phyloP scores from a whole-genome alignment of 805 yeast species.

The Nakazawaea molendinolei region DNA sequence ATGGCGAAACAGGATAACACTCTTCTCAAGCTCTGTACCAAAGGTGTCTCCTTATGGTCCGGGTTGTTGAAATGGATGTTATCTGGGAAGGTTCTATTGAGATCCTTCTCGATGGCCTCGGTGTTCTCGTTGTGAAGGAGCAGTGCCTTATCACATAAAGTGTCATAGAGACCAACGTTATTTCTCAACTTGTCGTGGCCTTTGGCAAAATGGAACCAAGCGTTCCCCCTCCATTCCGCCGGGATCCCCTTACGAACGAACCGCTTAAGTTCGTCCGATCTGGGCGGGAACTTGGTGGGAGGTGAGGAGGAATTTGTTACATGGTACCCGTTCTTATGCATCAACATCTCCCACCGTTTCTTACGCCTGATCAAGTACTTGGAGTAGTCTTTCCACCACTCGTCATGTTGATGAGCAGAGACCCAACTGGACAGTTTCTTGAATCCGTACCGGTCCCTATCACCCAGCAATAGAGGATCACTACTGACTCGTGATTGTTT shows the following conservation, averaged over 20 bases:
- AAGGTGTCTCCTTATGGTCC: slow-evolving; percentile 44
- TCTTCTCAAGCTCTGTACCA: slow-evolving; percentile 68
- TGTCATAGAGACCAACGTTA: slow-evolving; percentile 69
- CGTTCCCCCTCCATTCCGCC: slow-evolving; percentile 94
- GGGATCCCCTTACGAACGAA: slow-evolving; percentile 90
- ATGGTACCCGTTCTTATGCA: slow-evolving; percentile 61
- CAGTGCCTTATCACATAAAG: slow-evolving; percentile 52
- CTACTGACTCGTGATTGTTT: slow-evolving; percentile 1
- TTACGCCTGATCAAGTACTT: slow-evolving; percentile 58
- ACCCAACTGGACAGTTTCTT: slow-evolving; percentile 55
- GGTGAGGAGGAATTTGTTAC: slow-evolving; percentile 29
- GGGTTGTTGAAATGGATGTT: slow-evolving; percentile 66
- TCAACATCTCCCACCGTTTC: slow-evolving; percentile 65
- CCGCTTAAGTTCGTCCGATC: slow-evolving; percentile 70
- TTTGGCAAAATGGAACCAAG: slow-evolving; percentile 93
- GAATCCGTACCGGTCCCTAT: slow-evolving; percentile 82
- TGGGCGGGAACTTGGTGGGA: slow-evolving; percentile 70
- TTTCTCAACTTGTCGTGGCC: slow-evolving; percentile 59
- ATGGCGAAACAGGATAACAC: slow-evolving; percentile 80
- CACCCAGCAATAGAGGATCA: slow-evolving; percentile 18
- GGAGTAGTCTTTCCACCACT: slow-evolving; percentile 70
- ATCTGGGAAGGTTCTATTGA: slow-evolving; percentile 93
- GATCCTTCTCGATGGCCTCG: slow-evolving; percentile 90
- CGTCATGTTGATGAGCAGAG: slow-evolving; percentile 50
- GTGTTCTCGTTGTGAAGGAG: slow-evolving; percentile 62